These are phyloP conservation scores for Ligustrum vulgare DNA, from an alignment of 257 asterid species.

Conservation along the genomic window DNA sequence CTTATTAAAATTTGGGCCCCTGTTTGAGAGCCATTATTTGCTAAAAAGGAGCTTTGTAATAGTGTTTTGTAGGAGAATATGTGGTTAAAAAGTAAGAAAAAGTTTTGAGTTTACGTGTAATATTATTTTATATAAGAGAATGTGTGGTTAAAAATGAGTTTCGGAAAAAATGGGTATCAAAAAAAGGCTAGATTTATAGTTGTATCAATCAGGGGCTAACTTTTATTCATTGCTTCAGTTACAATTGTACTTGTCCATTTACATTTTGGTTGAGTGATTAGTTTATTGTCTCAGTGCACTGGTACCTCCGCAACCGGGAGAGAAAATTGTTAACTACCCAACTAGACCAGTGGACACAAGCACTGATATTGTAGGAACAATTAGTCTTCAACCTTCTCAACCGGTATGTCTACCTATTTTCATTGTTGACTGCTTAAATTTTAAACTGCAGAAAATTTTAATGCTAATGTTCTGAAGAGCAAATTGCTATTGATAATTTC, in stretches of 20 bases:
- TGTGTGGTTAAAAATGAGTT: too few relatives aligned
- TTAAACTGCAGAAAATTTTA: slow-evolving; percentile 11
- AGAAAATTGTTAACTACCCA: slow-evolving; percentile 88
- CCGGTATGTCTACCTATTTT: slow-evolving; percentile 49
- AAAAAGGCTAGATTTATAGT: too few relatives aligned
- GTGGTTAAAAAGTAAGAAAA: too few relatives aligned
- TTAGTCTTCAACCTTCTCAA: slow-evolving; percentile 91
- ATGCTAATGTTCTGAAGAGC: slow-evolving; percentile 9
- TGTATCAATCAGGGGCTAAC: not conserved
- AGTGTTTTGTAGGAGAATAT: too few relatives aligned
- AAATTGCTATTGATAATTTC: slow-evolving; percentile 19
- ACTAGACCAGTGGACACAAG: slow-evolving; percentile 89
- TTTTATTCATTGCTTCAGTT: slow-evolving; percentile 9
- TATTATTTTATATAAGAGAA: too few relatives aligned
- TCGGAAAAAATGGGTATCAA: too few relatives aligned
- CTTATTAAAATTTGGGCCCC: too few relatives aligned
- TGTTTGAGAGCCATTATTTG: too few relatives aligned
- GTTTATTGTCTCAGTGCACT: slow-evolving; percentile 60
- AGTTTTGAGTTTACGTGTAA: too few relatives aligned
- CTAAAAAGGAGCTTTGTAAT: too few relatives aligned
- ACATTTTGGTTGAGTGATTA: slow-evolving; percentile 12
- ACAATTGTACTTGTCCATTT: slow-evolving; percentile 1
- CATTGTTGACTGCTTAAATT: slow-evolving; percentile 16
- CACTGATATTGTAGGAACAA: slow-evolving; percentile 94
- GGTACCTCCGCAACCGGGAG: slow-evolving; percentile 89